Percentiles rank a stretch among this genome's conserved stretches.
These are phyloP conservation scores for Schrenkiella parvula DNA, from an alignment of 345 rosid genomes.

Conservation along the genomic window DNA sequence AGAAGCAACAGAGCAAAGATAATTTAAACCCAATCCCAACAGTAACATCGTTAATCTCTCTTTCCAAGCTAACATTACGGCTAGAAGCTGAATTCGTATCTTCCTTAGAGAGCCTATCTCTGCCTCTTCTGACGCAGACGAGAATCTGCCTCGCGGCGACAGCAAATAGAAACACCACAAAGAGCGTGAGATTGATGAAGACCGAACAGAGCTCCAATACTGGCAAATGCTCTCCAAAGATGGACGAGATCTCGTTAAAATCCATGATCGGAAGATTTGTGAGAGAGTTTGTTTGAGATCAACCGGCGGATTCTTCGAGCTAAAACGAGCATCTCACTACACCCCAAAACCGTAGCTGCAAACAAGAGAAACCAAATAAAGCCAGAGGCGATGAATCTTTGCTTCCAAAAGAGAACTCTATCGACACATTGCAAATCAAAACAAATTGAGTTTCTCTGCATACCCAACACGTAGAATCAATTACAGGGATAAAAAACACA, in stretches of 20 bases:
- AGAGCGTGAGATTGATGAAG: conserved; percentile 63
- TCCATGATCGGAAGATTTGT: conserved; percentile 39
- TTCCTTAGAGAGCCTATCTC: conserved; percentile 60
- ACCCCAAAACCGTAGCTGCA: conserved; percentile 31
- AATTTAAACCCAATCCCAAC: conserved; percentile 63
- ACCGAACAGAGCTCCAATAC: conserved; percentile 65
- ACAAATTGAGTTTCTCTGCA: conserved; percentile 34
- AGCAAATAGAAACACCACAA: conserved; percentile 56
- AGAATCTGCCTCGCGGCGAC: conserved; percentile 62
- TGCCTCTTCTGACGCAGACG: conserved; percentile 58
- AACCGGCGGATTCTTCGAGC: conserved; percentile 39
- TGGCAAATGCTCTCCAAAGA: conserved; percentile 38
- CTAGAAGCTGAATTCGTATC: conserved; percentile 50
- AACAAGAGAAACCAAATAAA: neutral
- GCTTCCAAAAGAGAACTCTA: conserved; percentile 4
- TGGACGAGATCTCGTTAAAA: conserved; percentile 33
- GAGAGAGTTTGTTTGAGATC: conserved; percentile 24
- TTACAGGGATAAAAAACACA: conserved; percentile 5
- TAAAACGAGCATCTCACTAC: conserved; percentile 55
- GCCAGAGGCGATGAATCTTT: conserved; percentile 23
- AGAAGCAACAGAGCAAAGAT: conserved; percentile 66
- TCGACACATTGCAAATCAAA: conserved; percentile 56
- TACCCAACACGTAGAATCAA: conserved; percentile 33
- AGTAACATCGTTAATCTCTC: conserved; percentile 43
- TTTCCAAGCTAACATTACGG: conserved; percentile 39